Evolutionary conservation across 1,284 basidiomycete species (phyloP).

Genomic region (Xerocomus minutiporus): DNA sequence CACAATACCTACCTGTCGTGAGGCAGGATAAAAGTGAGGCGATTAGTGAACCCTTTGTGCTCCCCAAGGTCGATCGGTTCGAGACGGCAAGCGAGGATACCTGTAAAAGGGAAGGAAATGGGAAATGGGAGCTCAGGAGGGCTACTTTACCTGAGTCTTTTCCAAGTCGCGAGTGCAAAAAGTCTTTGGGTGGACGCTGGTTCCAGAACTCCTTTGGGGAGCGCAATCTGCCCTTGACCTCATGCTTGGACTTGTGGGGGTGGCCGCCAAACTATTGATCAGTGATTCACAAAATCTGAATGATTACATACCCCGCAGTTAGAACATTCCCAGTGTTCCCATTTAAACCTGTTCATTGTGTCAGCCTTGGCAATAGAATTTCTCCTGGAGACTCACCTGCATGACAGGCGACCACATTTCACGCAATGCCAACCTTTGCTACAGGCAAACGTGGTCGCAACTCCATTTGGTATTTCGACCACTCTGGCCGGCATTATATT

Average conservation of each 20-base stretch:
- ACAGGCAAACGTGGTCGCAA: constrained; percentile 50
- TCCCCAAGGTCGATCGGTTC: constrained; percentile 29
- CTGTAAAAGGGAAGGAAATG: constrained; percentile 20
- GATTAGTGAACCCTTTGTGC: constrained; percentile 30
- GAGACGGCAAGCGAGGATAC: constrained; percentile 27
- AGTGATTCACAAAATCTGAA: not conserved
- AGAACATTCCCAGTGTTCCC: constrained; percentile 69
- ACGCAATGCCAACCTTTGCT: constrained; percentile 68
- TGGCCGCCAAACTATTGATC: not conserved
- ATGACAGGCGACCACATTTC: constrained; percentile 64
- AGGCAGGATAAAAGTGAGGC: constrained; percentile 48
- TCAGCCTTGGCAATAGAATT: constrained; percentile 8
- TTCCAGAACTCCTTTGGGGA: constrained; percentile 42
- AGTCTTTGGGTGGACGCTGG: constrained; percentile 25
- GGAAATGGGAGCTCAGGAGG: not conserved
- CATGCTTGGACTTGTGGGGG: constrained; percentile 10
- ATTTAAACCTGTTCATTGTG: constrained; percentile 48
- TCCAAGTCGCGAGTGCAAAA: constrained; percentile 29
- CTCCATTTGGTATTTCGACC: constrained; percentile 25
- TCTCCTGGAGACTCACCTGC: constrained; percentile 44
- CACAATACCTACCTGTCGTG: constrained; percentile 36
- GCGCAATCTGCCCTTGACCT: constrained; percentile 24
- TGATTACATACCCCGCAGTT: constrained; percentile 36
- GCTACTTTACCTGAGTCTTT: constrained; percentile 27
- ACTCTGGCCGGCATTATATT: constrained; percentile 33